Percentiles rank a stretch among this genome's conserved stretches.
Conservation (phyloP, 164 flowering plant species). For the Hamamelis virginiana region DNA sequence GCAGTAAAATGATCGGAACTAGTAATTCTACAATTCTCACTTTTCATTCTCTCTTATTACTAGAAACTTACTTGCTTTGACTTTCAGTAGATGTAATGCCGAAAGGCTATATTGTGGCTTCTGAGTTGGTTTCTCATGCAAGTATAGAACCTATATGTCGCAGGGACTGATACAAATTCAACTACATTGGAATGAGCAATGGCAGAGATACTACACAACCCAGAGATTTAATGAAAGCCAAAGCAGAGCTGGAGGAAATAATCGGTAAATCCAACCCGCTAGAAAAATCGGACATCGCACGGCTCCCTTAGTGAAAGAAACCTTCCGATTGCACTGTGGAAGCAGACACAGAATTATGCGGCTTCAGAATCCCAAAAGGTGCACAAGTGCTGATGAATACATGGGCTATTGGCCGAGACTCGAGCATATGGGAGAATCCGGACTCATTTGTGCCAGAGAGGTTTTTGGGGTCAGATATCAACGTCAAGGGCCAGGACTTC, state of each 20-base stretch:
- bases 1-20: background rate
- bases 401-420: constrained; percentile 35
- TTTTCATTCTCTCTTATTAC: background rate
- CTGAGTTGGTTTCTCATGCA: no score
- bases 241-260: constrained; percentile 19
- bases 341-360: constrained; percentile 8
- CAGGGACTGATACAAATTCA: constrained; percentile 31
- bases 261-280: constrained; percentile 27
- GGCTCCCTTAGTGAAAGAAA: constrained; percentile 32
- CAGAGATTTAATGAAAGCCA: constrained; percentile 18
- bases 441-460: constrained; percentile 28
- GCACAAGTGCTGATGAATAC: constrained; percentile 28
- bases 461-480: constrained; percentile 27
- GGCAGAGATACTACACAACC: constrained; percentile 28
- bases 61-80: background rate
- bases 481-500: constrained; percentile 24
- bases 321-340: constrained; percentile 29
- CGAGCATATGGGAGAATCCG: constrained; percentile 22
- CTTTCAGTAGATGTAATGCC: background rate
- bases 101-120: background rate
- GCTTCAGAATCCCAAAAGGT: constrained; percentile 26
- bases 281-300: constrained; percentile 23
- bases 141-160: constrained; percentile 26
- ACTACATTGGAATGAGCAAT: constrained; percentile 36
- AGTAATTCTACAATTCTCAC: constrained; percentile 3